Base-by-base conservation (phyloP, 1,284 basidiomycete species). In the Puccinia coronata region DNA sequence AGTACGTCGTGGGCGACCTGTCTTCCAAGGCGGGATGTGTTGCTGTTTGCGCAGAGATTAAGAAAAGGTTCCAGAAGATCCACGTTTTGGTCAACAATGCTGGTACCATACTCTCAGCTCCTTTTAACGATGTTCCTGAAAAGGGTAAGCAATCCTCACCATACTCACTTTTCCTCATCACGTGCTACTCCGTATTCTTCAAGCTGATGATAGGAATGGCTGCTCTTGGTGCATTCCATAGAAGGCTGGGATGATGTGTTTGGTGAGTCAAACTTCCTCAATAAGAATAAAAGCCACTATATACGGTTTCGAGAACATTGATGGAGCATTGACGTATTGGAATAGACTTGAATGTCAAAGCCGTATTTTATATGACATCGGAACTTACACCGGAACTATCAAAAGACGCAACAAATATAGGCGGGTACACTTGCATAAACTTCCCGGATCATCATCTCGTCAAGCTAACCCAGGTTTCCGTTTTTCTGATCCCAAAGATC, bases 51-150 rank as follows among this genome's bases (percentile, higher is more conserved):
- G 39, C 43, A 49, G 43, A 82, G 41, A 71, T 82, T 4, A 82
- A 82, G 63, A 49, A 69, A 63, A 82, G 39, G 39, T 76, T 76
- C n/a, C 31, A 69, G 20, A 82, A 80, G 43, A 57, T 82, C 49
- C 73, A 82, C 31, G 74, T 82, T 5, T 55, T 82, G 4, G 71
- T 82, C 23, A 82, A 82, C 59, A 82, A 79, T 28, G 78, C 81
- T n/a, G 81, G 81, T 25, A 76, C 73, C 23, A 69, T 65, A 23
- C 78, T 67, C 65, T 76, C 75, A 43, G 81, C 81, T 16, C 81
- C 81, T 43, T 80, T 41, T 53, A 18, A 72, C 25, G 28, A 82
- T 71, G 47, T 82, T 61, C 81, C 76, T 25, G 81, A 82, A 55
- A 82, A 79, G 63, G 81, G 70, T 79, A 31, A 63, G 31, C 16